A percentile compares a stretch with the other conserved stretches of the same genome.
phyloP scores from a whole-genome alignment of 2,329 filamentous ascomycete genomes.

The Monilinia aucupariae region DNA sequence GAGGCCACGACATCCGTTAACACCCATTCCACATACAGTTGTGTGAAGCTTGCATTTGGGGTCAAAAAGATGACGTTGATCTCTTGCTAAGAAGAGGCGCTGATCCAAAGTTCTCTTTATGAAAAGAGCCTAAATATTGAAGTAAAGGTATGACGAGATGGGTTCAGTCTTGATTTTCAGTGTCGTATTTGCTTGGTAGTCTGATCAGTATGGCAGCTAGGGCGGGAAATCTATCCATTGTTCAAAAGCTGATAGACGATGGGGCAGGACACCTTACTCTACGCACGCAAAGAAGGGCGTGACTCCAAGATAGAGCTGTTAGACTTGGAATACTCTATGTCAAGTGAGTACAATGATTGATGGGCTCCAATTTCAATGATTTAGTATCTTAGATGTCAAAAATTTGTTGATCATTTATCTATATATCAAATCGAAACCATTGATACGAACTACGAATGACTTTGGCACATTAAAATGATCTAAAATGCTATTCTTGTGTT shows the following conservation, averaged over 20 bases:
- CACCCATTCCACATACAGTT: too few species aligned
- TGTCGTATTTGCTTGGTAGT: too few species aligned
- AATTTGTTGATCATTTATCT: too few species aligned
- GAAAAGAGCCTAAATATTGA: too few species aligned
- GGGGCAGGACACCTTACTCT: neutral
- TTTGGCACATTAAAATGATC: neutral
- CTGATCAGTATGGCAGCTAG: neutral
- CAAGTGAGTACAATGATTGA: too few species aligned
- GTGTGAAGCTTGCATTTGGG: too few species aligned
- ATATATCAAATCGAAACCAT: too few species aligned
- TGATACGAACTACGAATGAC: neutral
- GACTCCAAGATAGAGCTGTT: neutral
- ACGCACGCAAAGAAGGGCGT: neutral
- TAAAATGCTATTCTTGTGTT: neutral
- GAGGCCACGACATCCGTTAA: too few species aligned
- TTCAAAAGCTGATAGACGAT: neutral
- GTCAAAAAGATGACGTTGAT: neutral
- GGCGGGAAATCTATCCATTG: neutral
- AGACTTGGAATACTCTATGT: neutral
- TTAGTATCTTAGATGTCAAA: too few species aligned
- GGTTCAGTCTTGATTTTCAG: neutral
- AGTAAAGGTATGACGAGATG: neutral
- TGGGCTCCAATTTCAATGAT: too few species aligned
- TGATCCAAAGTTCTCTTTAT: neutral
- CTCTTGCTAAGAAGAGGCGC: neutral